Evolutionary conservation across 176 grass and related monocot species (phyloP).

Genomic region (Phyllostachys edulis): DNA sequence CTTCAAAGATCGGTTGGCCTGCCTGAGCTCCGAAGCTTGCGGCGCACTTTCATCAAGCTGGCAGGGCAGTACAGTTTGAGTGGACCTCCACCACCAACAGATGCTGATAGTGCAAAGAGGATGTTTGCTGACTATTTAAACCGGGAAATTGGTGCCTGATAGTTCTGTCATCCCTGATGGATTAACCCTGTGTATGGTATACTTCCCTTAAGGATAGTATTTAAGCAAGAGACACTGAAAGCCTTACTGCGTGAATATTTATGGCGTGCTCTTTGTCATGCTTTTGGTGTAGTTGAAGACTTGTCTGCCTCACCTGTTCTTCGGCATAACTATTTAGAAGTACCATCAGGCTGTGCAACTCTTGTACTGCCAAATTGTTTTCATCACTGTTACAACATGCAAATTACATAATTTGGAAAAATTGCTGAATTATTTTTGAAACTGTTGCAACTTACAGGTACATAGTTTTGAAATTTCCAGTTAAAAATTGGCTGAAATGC

Average conservation of each 20-base stretch:
- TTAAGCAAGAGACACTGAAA: neutral
- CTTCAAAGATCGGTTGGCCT: slow-evolving; percentile 71
- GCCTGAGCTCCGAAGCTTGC: slow-evolving; percentile 79
- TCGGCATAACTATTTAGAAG: neutral
- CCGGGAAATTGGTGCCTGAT: slow-evolving; percentile 64
- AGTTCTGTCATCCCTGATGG: neutral
- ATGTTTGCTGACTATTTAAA: slow-evolving; percentile 97
- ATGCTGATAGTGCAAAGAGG: slow-evolving; percentile 74
- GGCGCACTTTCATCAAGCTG: slow-evolving; percentile 85
- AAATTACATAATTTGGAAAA: neutral
- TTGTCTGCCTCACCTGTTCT: neutral
- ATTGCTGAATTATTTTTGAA: neutral
- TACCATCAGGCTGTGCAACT: neutral
- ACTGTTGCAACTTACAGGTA: neutral
- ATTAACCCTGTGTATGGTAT: neutral
- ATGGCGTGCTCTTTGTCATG: neutral
- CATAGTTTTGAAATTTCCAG: neutral
- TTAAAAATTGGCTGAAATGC: neutral
- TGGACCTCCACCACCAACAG: slow-evolving; percentile 74
- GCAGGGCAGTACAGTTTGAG: slow-evolving; percentile 84
- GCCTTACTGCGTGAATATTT: neutral
- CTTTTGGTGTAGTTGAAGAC: neutral
- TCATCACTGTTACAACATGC: neutral
- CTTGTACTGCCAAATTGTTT: neutral
- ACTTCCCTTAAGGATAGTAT: neutral